Conservation (phyloP, 2,329 filamentous ascomycete species). For the Apiospora kogelbergensis region DNA sequence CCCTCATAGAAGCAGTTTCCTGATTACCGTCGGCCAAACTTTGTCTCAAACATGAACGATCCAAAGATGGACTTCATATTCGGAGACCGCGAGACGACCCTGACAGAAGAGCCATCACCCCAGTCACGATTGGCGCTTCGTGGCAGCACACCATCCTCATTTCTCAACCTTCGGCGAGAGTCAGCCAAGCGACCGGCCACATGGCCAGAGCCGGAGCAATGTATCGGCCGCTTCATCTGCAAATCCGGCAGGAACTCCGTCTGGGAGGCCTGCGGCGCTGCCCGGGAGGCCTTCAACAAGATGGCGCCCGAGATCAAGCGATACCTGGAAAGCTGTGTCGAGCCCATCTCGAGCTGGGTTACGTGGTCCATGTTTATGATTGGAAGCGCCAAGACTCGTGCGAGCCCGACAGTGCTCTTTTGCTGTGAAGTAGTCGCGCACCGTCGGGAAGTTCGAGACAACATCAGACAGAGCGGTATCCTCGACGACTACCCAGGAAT, state of each 20-base stretch:
- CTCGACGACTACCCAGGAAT: not conserved
- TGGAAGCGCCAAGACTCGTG: not conserved
- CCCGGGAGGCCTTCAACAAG: not conserved
- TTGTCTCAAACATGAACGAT: not conserved
- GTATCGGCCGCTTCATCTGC: slow-evolving; percentile 1
- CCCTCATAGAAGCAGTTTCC: too few relatives aligned
- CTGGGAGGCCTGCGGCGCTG: slow-evolving; percentile 2
- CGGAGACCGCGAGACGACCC: not conserved
- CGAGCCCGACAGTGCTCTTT: not conserved
- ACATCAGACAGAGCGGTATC: slow-evolving; percentile 6
- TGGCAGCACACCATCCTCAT: not conserved
- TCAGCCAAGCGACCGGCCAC: not conserved
- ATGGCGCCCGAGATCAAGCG: not conserved
- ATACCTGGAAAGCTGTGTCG: not conserved
- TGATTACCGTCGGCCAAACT: too few relatives aligned
- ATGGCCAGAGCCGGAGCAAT: not conserved
- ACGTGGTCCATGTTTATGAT: slow-evolving; percentile 10
- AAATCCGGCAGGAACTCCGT: not conserved
- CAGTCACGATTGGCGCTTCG: not conserved
- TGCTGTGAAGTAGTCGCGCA: not conserved
- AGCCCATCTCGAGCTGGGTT: slow-evolving; percentile 8
- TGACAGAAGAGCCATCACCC: not conserved
- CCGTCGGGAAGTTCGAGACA: not conserved
- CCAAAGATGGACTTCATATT: not conserved
- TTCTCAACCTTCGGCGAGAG: not conserved